These are phyloP conservation scores for Ophiostoma novo-ulmi DNA, from an alignment of 2,329 filamentous ascomycete species.

Conservation along the genomic window DNA sequence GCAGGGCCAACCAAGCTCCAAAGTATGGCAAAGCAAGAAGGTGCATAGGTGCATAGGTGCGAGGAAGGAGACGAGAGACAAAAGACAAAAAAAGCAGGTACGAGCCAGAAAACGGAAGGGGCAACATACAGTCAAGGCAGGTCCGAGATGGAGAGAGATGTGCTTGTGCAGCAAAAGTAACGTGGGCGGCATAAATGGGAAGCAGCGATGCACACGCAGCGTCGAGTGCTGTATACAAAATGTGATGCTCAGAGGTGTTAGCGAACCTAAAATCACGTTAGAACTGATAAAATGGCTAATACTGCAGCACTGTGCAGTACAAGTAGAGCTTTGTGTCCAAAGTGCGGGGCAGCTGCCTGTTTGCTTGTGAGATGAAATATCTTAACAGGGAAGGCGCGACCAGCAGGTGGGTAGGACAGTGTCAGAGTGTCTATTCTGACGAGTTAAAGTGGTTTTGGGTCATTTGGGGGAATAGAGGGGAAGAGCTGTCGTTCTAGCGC, in stretches of 20 bases:
- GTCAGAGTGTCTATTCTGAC: background rate
- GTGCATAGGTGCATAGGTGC: background rate
- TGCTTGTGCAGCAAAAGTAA: background rate
- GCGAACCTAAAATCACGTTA: background rate
- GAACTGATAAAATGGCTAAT: too few species aligned
- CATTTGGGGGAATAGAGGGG: constrained; percentile 9
- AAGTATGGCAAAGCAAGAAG: constrained; percentile 6
- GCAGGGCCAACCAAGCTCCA: background rate
- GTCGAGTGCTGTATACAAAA: background rate
- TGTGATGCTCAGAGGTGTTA: background rate
- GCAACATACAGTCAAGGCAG: background rate
- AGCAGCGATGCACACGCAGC: background rate
- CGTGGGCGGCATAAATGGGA: background rate
- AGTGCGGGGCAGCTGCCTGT: constrained; percentile 21
- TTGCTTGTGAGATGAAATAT: background rate
- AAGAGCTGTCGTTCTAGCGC: constrained; percentile 21
- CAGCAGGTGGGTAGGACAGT: constrained; percentile 4
- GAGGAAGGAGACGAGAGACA: constrained; percentile 5
- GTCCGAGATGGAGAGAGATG: background rate
- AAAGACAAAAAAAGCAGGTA: background rate
- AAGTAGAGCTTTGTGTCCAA: background rate
- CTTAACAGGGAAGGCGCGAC: constrained; percentile 11
- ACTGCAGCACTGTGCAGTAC: background rate
- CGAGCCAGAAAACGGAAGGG: constrained; percentile 4
- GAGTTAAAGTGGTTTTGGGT: background rate